Base-by-base conservation (phyloP, 352 stramenopile species). In the Poterioochromonas sp. region DNA sequence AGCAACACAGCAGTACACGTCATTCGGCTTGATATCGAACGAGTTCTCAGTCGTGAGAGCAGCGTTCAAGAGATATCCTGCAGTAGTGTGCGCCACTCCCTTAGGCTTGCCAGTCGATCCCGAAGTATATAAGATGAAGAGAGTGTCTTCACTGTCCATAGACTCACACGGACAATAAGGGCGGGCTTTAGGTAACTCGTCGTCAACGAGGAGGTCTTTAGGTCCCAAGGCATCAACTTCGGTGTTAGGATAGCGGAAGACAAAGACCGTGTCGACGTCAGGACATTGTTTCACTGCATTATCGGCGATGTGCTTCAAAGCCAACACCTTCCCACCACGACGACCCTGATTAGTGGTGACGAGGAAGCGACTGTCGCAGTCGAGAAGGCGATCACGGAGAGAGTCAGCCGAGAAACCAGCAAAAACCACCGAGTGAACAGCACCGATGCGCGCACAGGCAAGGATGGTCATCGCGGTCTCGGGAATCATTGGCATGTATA, bases 401-500 rank as follows among this genome's bases (percentile, higher is more conserved):
- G 93, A 91, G 39, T 98, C 93, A 5, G 93, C 89, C 40, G 47
- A 76, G 80, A 95, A 95, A 54, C 95, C 95, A 26, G 94, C 96
- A 86, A 99, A 98, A 22, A 99, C 91, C 2, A 99, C 92, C 20
- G 88, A 95, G 85, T 99, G 95, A 3, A 97, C 87, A 12, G 93
- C 95, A 35, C 96, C 96, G 79, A 99, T 97, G 41, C 96, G 90
- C 5, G 93, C 91, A 80, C 95, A 99, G 0, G 96, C 95, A 35
- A 99, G 85, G 94, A 99, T 98, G 39, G 92, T 92, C 82, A 97
- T 96, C 22, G 91, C 91, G 2, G 93, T 85, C 83, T 99, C 94
- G 3, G 94, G 94, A 69, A 99, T 96, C 95, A 99, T 99, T 44
- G 96, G 96, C 94, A 99, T 97, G 87, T 99, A 99, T 41, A 98